phyloP scores from a whole-genome alignment of 192 early-diverging fungal genomes.

The Coemansia asiatica region DNA sequence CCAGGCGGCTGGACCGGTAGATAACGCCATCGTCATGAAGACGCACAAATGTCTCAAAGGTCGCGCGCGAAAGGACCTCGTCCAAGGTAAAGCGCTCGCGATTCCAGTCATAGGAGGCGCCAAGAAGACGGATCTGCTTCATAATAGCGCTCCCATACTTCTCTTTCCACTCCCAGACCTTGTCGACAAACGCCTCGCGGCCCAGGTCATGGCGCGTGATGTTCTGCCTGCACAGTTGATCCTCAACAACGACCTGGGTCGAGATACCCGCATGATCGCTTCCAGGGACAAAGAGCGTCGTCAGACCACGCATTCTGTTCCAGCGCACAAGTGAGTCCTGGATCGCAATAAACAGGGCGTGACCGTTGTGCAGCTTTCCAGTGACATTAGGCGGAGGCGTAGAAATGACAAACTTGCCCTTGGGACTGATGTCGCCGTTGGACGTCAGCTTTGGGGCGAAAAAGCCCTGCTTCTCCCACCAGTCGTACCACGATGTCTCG shows the following conservation, averaged over 20 bases:
- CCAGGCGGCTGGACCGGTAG: slow-evolving; percentile 93
- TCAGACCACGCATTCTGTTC: slow-evolving; percentile 98
- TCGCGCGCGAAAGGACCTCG: slow-evolving; percentile 76
- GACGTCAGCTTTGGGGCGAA: slow-evolving; percentile 72
- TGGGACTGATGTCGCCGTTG: slow-evolving; percentile 65
- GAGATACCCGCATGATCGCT: slow-evolving; percentile 98
- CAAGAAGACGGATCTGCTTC: slow-evolving; percentile 84
- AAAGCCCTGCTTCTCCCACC: slow-evolving; percentile 93
- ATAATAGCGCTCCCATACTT: slow-evolving; percentile 80
- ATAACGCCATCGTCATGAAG: slow-evolving; percentile 94
- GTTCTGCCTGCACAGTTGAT: slow-evolving; percentile 84
- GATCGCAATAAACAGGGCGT: slow-evolving; percentile 90
- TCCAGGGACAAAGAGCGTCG: slow-evolving; percentile 91
- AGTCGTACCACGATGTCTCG: slow-evolving; percentile 94
- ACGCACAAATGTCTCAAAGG: slow-evolving; percentile 90
- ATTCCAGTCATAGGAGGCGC: slow-evolving; percentile 91
- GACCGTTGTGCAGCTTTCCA: slow-evolving; percentile 93
- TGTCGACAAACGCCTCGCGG: slow-evolving; percentile 83
- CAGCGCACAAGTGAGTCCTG: slow-evolving; percentile 93
- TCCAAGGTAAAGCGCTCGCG: slow-evolving; percentile 93
- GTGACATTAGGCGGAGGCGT: slow-evolving; percentile 99
- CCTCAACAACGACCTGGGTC: slow-evolving; percentile 96
- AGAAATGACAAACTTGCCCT: slow-evolving; percentile 88
- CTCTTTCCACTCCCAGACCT: slow-evolving; percentile 96
- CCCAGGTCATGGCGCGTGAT: slow-evolving; percentile 91